Percentiles rank a stretch among this genome's conserved stretches.
Evolutionary conservation across 2,329 filamentous ascomycete genomes (phyloP).

Genomic region (Mycosphaerelloides madeirae): DNA sequence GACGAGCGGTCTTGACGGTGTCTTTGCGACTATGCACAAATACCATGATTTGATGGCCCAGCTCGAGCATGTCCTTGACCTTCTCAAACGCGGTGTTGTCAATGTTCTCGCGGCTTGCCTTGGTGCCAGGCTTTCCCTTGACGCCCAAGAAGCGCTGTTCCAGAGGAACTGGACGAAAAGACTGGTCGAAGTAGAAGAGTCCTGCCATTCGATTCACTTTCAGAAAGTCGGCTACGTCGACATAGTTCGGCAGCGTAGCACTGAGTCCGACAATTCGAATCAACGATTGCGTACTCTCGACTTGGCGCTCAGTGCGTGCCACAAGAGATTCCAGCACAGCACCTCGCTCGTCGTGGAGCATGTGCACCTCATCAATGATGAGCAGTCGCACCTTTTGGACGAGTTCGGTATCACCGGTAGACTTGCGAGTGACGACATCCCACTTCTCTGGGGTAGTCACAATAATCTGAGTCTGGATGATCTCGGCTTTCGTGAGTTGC

Average conservation of each 20-base stretch:
- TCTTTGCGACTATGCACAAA: slow-evolving; percentile 97
- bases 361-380: slow-evolving; percentile 98
- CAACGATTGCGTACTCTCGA: slow-evolving; percentile 94
- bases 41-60: slow-evolving; percentile 97
- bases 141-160: slow-evolving; percentile 98
- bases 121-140: slow-evolving; percentile 80
- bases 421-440: slow-evolving; percentile 97
- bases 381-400: slow-evolving; percentile 94
- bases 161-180: slow-evolving; percentile 90
- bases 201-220: slow-evolving; percentile 92
- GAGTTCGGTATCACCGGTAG: slow-evolving; percentile 92
- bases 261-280: slow-evolving; percentile 95
- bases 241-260: slow-evolving; percentile 91
- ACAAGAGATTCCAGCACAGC: slow-evolving; percentile 95
- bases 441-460: slow-evolving; percentile 99
- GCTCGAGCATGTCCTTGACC: slow-evolving; percentile 83
- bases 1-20: slow-evolving; percentile 80
- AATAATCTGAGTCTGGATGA: slow-evolving; percentile 93
- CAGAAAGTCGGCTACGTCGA: slow-evolving; percentile 94
- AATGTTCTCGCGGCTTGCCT: slow-evolving; percentile 79
- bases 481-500: slow-evolving; percentile 95
- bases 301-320: slow-evolving; percentile 88
- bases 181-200: slow-evolving; percentile 93
- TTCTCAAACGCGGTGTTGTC: slow-evolving; percentile 89
- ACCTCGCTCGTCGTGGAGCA: slow-evolving; percentile 96